Percentiles rank a stretch among this genome's conserved stretches.
Evolutionary conservation across 2,329 filamentous ascomycete genomes (phyloP).

Genomic region (Hymenoscyphus occultus): DNA sequence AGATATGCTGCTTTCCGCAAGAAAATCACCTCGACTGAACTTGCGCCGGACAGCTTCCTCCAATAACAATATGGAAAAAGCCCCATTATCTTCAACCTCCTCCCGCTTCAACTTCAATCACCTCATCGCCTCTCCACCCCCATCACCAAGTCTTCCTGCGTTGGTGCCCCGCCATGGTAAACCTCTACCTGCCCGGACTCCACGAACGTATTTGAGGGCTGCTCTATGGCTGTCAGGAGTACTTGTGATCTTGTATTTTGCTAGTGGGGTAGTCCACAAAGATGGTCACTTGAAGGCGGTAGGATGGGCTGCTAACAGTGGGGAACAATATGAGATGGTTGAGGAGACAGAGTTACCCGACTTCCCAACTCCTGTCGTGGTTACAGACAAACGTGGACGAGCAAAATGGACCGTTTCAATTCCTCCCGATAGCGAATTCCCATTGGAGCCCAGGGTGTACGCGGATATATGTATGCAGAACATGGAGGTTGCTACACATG

Average conservation of each 20-base stretch:
- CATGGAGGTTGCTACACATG: constrained; percentile 58
- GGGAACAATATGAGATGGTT: constrained; percentile 63
- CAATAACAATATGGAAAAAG: constrained; percentile 52
- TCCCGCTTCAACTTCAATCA: constrained; percentile 66
- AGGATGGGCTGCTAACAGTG: constrained; percentile 41
- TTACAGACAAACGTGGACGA: constrained; percentile 62
- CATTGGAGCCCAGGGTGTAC: constrained; percentile 64
- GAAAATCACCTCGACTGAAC: constrained; percentile 50
- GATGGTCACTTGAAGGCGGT: constrained; percentile 36
- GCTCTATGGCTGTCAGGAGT: constrained; percentile 53
- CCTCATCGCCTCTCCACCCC: constrained; percentile 64
- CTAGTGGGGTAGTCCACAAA: constrained; percentile 37
- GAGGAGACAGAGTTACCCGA: constrained; percentile 64
- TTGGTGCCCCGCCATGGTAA: constrained; percentile 64
- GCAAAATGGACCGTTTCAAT: constrained; percentile 81
- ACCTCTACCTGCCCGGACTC: constrained; percentile 44
- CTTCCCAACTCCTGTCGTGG: constrained; percentile 68
- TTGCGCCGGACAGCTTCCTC: constrained; percentile 58
- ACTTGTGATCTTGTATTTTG: constrained; percentile 51
- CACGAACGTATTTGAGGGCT: constrained; percentile 28
- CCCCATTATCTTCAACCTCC: constrained; percentile 56
- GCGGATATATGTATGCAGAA: constrained; percentile 66
- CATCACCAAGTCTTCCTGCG: constrained; percentile 68
- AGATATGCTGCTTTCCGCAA: constrained; percentile 38
- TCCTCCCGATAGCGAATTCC: constrained; percentile 63